Conservation (phyloP, 768 basidiomycete species). For the Vishniacozyma victoriae region DNA sequence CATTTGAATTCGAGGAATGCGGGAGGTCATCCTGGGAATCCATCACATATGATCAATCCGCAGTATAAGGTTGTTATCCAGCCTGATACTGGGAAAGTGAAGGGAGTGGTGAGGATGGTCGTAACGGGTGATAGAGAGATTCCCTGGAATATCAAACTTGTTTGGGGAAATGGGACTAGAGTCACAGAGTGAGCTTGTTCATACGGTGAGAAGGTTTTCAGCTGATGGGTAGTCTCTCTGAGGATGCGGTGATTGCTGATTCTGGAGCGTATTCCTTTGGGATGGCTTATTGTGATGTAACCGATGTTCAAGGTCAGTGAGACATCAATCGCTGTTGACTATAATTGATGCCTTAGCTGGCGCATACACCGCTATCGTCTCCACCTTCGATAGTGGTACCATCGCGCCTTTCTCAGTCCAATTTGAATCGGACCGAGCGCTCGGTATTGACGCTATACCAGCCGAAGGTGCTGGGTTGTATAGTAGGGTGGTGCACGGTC, state of each 20-base stretch:
- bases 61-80: slow-evolving; percentile 69
- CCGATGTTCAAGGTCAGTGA: slow-evolving; percentile 55
- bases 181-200: slow-evolving; percentile 61
- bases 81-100: slow-evolving; percentile 26
- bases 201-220: neutral
- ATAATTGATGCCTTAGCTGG: slow-evolving; percentile 53
- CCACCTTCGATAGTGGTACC: slow-evolving; percentile 71
- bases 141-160: slow-evolving; percentile 65
- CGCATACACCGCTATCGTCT: slow-evolving; percentile 75
- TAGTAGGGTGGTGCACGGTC: slow-evolving; percentile 59
- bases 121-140: slow-evolving; percentile 60
- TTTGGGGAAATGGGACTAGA: slow-evolving; percentile 71
- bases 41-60: slow-evolving; percentile 83
- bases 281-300: slow-evolving; percentile 54
- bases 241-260: slow-evolving; percentile 65
- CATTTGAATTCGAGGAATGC: slow-evolving; percentile 63
- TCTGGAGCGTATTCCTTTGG: slow-evolving; percentile 81
- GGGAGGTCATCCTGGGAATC: slow-evolving; percentile 74
- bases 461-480: slow-evolving; percentile 93
- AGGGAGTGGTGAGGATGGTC: slow-evolving; percentile 50
- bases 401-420: slow-evolving; percentile 62
- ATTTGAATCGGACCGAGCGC: slow-evolving; percentile 57
- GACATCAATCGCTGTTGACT: neutral
- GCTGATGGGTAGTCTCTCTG: slow-evolving; percentile 28
- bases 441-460: slow-evolving; percentile 63